Base-by-base conservation (phyloP, 768 basidiomycete genomes). In the Lactarius akahatsu region DNA sequence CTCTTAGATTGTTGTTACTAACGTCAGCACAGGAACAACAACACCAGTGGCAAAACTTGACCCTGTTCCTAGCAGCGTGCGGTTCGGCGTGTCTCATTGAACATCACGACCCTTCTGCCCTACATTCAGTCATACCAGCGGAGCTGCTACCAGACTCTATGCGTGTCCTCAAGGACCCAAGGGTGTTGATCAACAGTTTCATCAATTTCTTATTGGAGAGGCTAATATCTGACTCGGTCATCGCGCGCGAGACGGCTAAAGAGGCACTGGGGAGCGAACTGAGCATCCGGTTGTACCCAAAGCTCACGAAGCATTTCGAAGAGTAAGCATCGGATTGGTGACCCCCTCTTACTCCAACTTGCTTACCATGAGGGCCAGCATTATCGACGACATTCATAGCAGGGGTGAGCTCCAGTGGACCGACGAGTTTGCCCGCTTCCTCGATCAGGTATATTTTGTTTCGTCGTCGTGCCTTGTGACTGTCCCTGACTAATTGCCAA, bases 21-120 rank as follows among this genome's bases (percentile, higher is more conserved):
- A 65, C 67, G 32, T 43, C 34, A 40, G 23, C 38, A 18, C 61
- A 93, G 91, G 91, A 92, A 23, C 82, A 86, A 70, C 83, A 87
- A 50, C 83, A 81, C 43, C 90, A 93, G 70, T 97, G 94, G 94
- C 88, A 91, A 71, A 93, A 95, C 73, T 78, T 93, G 15, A 88
- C 90, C 0, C 77, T 93, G 28, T 92, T 90, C 76, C 78, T 96
- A 45, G 86, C 91, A 4, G 84, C 90, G 0, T 81, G 88, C n/a
- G 86, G 87, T 43, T 89, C 89, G 5, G 79, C 84, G 7, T 89
- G 89, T 67, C 77, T 85, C 23, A 77, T 80, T 47, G 85, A 89
- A 18, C 77, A 80, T 54, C 80, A 82, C 38, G 79, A 86, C 50
- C 75, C 82, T 40, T 75, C 77, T n/a, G 78, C 81, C 28, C 76